These are phyloP conservation scores for Helenozyma baotianmanensis DNA, from an alignment of 805 yeast species.

Conservation along the genomic window DNA sequence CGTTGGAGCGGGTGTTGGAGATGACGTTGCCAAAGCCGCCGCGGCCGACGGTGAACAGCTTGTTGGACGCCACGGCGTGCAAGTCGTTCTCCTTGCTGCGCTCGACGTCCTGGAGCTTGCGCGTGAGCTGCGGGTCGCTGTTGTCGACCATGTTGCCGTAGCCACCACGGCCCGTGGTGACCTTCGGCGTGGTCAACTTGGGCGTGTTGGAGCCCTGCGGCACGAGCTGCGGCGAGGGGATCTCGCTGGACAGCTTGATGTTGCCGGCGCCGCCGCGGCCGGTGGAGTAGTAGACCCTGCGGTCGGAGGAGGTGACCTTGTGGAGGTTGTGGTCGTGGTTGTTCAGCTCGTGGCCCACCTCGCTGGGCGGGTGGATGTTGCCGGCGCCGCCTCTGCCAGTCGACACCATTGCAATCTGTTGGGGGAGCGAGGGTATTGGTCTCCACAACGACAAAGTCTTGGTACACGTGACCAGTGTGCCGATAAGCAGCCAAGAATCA, in stretches of 20 bases:
- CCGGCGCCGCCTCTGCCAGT: constrained; percentile 42
- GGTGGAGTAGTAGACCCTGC: constrained; percentile 48
- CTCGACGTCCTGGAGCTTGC: constrained; percentile 67
- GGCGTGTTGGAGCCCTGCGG: constrained; percentile 64
- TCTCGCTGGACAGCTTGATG: constrained; percentile 39
- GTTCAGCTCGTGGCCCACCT: constrained; percentile 8
- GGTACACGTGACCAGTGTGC: no score
- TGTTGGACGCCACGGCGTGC: constrained; percentile 41
- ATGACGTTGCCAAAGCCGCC: constrained; percentile 65
- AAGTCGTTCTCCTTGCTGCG: constrained; percentile 28
- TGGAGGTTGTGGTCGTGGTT: constrained; percentile 5
- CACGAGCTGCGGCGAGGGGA: constrained; percentile 51
- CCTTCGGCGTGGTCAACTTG: constrained; percentile 47
- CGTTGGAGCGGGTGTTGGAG: constrained; percentile 25
- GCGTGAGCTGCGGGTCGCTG: constrained; percentile 51
- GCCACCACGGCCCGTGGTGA: constrained; percentile 77
- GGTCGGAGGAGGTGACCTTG: constrained; percentile 18
- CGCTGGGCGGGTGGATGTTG: constrained; percentile 18
- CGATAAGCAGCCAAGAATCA: no score
- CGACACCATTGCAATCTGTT: no score
- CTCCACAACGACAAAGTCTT: no score
- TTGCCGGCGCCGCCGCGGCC: constrained; percentile 83
- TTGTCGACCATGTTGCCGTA: constrained; percentile 70
- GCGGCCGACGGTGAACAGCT: constrained; percentile 51
- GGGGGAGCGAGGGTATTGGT: no score